Evolutionary conservation across 768 basidiomycete species (phyloP), one percentile per base, ranked within the genome.

Genomic region (Phanerochaete carnosa): DNA sequence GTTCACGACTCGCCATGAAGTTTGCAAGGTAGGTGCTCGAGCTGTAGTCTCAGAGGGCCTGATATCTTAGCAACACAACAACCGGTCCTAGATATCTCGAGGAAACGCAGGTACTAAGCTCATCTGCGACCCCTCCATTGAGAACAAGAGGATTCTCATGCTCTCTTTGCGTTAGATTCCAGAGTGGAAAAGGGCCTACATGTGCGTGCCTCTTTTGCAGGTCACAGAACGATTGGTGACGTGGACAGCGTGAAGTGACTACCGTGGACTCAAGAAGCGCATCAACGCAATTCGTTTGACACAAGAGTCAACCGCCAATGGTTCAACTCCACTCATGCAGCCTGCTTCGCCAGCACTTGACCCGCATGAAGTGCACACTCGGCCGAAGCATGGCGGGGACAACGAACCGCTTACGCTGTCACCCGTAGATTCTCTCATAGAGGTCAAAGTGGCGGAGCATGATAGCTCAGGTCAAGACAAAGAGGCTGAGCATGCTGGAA

Each of bases 171-270:
- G 39, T 7, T 50, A 91, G 90, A 85, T 81, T 30, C 84, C 88
- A 1, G 90, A 92, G 73, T 92, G 87, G 87, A 84, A 85, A 64
- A 82, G 77, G 64, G 85, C 83, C 1, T 87, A 89, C 68, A 87
- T 88, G 87, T 83, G 59, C 37, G 39, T 43, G 77, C 70, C 25
- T 43, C 22, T 23, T n/a, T n/a, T 26, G 29, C 29, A 65, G 7
- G 32, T 43, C 35, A 25, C 33, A 43, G 26, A 47, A 53, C 58
- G 32, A 58, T 29, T 25, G 25, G 23, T 26, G 25, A 29, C n/a
- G 57, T 28, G 43, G 32, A 43, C 39, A 53, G 22, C 32, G 22
- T 25, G 46, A 55, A 92, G 90, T 69, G 84, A 92, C 69, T 93
- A 92, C 66, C 80, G 81, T 1, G 83, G 79, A 9, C 81, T 93